Evolutionary conservation across 2,329 filamentous ascomycete species (phyloP).

Genomic region (Lecanoromycetidae sp.): DNA sequence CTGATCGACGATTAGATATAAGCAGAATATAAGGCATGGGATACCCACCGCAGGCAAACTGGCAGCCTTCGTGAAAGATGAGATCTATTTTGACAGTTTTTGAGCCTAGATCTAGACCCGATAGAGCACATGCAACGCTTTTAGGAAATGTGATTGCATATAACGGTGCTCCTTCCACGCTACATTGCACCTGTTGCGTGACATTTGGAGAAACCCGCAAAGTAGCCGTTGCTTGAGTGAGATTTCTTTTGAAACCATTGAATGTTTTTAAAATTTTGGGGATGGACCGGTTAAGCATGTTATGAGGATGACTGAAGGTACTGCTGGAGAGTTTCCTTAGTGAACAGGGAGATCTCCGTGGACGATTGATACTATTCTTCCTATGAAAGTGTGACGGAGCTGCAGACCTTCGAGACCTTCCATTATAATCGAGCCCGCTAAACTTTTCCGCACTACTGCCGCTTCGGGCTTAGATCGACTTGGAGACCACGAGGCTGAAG

Average conservation of each 20-base stretch:
- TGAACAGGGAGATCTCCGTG: too few species aligned
- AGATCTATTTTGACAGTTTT: neutral
- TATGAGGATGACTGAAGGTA: too few species aligned
- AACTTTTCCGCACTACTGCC: too few species aligned
- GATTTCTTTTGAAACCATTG: neutral
- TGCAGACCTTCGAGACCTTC: too few species aligned
- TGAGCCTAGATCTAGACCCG: constrained; percentile 3
- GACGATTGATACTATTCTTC: too few species aligned
- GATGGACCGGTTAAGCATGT: neutral
- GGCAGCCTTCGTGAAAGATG: constrained; percentile 1
- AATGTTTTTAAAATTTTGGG: neutral
- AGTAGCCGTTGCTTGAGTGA: constrained; percentile 1
- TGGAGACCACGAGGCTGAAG: too few species aligned
- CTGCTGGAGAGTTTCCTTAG: too few species aligned
- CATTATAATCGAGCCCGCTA: too few species aligned
- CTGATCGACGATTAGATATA: neutral
- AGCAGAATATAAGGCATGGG: neutral
- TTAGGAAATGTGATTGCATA: neutral
- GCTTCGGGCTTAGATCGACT: too few species aligned
- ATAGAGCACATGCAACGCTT: constrained; percentile 1
- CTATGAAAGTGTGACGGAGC: too few species aligned
- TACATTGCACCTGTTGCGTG: neutral
- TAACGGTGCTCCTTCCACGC: neutral
- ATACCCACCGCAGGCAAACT: neutral
- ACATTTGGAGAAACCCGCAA: neutral